Evolutionary conservation across 2,329 filamentous ascomycete genomes (phyloP).

Genomic region (Reticulascus tulasneorum): DNA sequence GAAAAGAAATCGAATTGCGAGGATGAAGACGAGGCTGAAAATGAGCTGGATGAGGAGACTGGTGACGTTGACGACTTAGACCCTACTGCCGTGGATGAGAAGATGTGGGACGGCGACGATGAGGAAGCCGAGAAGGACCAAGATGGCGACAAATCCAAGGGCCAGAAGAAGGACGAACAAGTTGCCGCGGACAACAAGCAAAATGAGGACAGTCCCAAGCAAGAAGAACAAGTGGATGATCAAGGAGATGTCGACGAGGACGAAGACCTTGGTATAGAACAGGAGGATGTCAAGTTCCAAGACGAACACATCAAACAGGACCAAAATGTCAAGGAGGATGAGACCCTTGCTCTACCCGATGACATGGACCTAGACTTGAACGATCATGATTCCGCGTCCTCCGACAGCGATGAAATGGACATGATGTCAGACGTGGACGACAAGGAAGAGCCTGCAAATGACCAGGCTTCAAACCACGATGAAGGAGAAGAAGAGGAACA

Average conservation of each 20-base stretch:
- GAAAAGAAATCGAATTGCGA: constrained; percentile 58
- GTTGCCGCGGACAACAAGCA: constrained; percentile 56
- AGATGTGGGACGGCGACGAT: constrained; percentile 93
- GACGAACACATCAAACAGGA: constrained; percentile 60
- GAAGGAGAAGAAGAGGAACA: constrained; percentile 27
- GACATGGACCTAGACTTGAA: constrained; percentile 84
- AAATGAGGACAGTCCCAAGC: constrained; percentile 34
- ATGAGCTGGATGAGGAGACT: constrained; percentile 85
- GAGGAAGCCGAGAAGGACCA: constrained; percentile 81
- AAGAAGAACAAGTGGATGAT: constrained; percentile 35
- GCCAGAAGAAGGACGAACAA: constrained; percentile 62
- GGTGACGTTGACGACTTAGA: constrained; percentile 91
- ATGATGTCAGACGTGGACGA: constrained; percentile 52
- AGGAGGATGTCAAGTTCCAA: constrained; percentile 50
- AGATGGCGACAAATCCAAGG: constrained; percentile 68
- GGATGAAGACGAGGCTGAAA: constrained; percentile 60
- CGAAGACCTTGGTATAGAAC: constrained; percentile 56
- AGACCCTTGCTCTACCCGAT: constrained; percentile 79
- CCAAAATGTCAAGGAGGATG: constrained; percentile 75
- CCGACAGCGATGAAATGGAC: constrained; percentile 54
- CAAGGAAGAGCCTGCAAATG: constrained; percentile 30
- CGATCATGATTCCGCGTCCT: constrained; percentile 53
- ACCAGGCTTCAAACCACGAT: constrained; percentile 32
- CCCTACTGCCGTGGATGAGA: constrained; percentile 88
- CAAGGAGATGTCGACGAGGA: constrained; percentile 45